Base-by-base conservation (phyloP, 257 asterid species). In the Nicotiana paniculata region DNA sequence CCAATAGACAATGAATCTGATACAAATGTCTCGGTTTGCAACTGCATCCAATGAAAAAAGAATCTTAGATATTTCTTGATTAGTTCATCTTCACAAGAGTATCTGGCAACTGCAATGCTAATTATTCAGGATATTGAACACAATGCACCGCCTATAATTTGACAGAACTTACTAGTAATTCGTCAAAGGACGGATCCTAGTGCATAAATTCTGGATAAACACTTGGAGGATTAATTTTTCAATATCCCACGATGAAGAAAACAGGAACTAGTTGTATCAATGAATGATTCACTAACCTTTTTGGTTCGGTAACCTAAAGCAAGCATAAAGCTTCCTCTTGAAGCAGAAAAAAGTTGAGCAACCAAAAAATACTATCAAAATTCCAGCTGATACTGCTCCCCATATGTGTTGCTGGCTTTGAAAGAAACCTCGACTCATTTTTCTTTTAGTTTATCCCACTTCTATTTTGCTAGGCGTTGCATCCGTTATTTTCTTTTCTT, bases 331-430 rank as follows among this genome's bases (percentile, higher is more conserved):
- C 89, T 85, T 90, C 86, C 87, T 91, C 83, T 85, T 88, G 87
- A 86, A 92, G 86, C 90, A 90, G 81, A 87, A 81, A 66, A 80
- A 90, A 26, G 87, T 32, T 87, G 86, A 90, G 70, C 90, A 88
- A 79, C 85, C 86, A 17, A 85, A 78, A 63, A 86, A 59, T 5
- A 88, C 46, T 43, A 81, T 35, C 10, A 83, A 39, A 53, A 91
- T 83, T 39, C 81, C 86, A 35, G 88, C 82, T 21, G 84, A n/a
- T 48, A 85, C 64, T 7, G 91, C 91, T 59, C 86, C 92, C 81
- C 85, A 86, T 35, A 88, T 28, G 85, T 82, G 65, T 69, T 46
- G 83, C 33, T 69, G 76, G 39, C 57, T 65, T 10, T 87, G 83
- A 63, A 62, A 58, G 33, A 86, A 83, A 78, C 77, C 82, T 76